Evolutionary conservation across 169 alveolate species (phyloP).

Genomic region (Perkinsus chesapeaki): DNA sequence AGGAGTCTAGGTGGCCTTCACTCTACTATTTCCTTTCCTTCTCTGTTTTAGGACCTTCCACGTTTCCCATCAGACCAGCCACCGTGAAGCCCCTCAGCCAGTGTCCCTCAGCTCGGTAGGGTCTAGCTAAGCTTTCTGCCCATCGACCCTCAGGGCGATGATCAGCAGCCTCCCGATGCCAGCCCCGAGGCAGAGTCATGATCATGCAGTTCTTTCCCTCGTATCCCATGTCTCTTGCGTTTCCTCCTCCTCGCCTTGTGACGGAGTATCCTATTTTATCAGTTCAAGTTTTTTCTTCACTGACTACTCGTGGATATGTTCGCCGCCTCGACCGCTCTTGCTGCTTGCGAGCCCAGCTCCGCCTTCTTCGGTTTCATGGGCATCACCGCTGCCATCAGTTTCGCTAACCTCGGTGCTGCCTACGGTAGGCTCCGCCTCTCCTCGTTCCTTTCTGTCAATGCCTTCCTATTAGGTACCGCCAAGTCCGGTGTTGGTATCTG

Average conservation of each 20-base stretch:
- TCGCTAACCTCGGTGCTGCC: constrained; percentile 98
- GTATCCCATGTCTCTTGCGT: background rate
- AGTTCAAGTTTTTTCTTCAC: constrained; percentile 17
- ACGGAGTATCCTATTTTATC: too few relatives aligned
- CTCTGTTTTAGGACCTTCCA: background rate
- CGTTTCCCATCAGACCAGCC: background rate
- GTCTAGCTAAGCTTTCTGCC: background rate
- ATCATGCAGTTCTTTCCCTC: background rate
- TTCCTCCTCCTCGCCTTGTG: background rate
- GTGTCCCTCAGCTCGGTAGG: background rate
- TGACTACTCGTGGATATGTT: constrained; percentile 13
- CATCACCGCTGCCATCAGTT: constrained; percentile 92
- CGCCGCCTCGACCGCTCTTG: background rate
- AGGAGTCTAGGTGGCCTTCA: background rate
- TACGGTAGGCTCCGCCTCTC: constrained; percentile 64
- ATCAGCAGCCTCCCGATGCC: background rate
- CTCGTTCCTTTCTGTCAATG: background rate
- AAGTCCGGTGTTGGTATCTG: constrained; percentile 98
- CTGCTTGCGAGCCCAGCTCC: constrained; percentile 80
- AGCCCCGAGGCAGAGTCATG: background rate
- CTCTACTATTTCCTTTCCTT: background rate
- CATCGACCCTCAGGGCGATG: background rate
- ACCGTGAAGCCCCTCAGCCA: background rate
- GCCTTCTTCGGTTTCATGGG: constrained; percentile 98
- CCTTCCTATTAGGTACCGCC: constrained; percentile 71